Percentiles rank a stretch among this genome's conserved stretches.
These are phyloP conservation scores for Trichoderma asperellum DNA, from an alignment of 2,329 filamentous ascomycete genomes.

Conservation along the genomic window DNA sequence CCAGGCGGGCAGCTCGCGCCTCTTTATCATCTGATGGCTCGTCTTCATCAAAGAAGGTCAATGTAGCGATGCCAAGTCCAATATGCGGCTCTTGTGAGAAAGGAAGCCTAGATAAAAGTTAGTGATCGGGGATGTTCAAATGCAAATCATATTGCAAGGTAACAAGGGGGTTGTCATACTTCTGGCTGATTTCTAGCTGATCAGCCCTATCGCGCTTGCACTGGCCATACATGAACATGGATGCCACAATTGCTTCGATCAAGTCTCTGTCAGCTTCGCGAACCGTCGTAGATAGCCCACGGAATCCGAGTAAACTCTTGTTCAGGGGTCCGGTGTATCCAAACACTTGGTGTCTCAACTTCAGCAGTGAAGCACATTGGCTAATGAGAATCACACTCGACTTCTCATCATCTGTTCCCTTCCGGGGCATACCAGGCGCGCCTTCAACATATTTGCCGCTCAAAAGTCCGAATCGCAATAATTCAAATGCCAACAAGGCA, in stretches of 20 bases:
- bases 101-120: conserved; percentile 56
- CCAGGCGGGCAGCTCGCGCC: conserved; percentile 49
- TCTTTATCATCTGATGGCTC: conserved; percentile 59
- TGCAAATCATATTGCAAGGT: not conserved
- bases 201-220: conserved; percentile 71
- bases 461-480: conserved; percentile 78
- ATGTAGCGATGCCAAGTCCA: conserved; percentile 76
- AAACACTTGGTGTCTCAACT: conserved; percentile 78
- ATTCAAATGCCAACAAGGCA: conserved; percentile 80
- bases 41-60: conserved; percentile 77
- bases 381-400: conserved; percentile 80
- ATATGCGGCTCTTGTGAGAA: conserved; percentile 73
- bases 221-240: conserved; percentile 80
- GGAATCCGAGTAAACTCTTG: conserved; percentile 84
- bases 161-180: conserved; percentile 54
- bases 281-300: conserved; percentile 79
- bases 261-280: conserved; percentile 80
- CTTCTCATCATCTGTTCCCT: conserved; percentile 71
- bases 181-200: conserved; percentile 69
- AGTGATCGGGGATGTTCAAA: not conserved
- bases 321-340: conserved; percentile 95
- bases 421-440: conserved; percentile 59
- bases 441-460: conserved; percentile 67
- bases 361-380: conserved; percentile 80
- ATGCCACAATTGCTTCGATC: conserved; percentile 78